These are phyloP conservation scores for Anastatica hierochuntica DNA, from an alignment of 345 rosid genomes.

Conservation along the genomic window DNA sequence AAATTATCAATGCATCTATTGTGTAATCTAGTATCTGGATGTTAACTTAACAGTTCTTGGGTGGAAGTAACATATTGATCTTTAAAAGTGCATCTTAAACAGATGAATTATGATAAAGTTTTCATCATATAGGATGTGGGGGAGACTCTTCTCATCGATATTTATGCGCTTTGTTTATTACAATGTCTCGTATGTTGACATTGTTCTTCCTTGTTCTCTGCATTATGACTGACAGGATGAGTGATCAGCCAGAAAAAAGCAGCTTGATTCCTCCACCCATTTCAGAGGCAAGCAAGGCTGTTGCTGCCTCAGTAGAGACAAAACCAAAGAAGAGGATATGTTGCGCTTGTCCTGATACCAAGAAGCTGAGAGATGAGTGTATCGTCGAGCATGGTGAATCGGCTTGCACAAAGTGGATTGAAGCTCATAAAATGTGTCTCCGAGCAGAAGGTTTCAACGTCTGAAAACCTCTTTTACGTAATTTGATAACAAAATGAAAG, in stretches of 20 bases:
- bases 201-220: background rate
- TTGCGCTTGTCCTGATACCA: slow-evolving; percentile 89
- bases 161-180: background rate
- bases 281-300: slow-evolving; percentile 32
- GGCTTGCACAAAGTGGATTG: slow-evolving; percentile 88
- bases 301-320: slow-evolving; percentile 32
- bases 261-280: slow-evolving; percentile 27
- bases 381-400: slow-evolving; percentile 76
- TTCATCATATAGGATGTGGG: background rate
- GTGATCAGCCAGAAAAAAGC: slow-evolving; percentile 37
- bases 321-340: slow-evolving; percentile 91
- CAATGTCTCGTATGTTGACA: background rate
- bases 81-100: background rate
- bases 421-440: slow-evolving; percentile 82
- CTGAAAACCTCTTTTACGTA: slow-evolving; percentile 36
- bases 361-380: slow-evolving; percentile 89
- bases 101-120: background rate
- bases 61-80: background rate
- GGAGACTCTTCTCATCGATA: background rate
- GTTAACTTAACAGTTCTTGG: background rate
- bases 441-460: slow-evolving; percentile 88
- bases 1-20: too few species aligned
- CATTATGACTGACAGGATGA: slow-evolving; percentile 30
- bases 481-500: too few species aligned
- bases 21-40: too few species aligned